Percentiles rank a stretch among this genome's conserved stretches.
These are phyloP conservation scores for Trichophyton mentagrophytes DNA, from an alignment of 2,329 filamentous ascomycete species.

Conservation along the genomic window DNA sequence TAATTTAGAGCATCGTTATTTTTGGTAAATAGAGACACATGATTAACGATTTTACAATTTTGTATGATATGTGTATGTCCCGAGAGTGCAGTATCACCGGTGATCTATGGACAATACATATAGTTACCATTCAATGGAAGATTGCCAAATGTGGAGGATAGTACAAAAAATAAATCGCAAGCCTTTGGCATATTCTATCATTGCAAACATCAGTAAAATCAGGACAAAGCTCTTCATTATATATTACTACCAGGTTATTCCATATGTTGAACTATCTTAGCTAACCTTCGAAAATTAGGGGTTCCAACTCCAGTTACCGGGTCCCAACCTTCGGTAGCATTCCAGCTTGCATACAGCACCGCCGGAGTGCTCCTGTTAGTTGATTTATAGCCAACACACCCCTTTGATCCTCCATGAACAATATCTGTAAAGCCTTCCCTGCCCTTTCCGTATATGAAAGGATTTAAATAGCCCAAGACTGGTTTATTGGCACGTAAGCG, in stretches of 20 bases:
- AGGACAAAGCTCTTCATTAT: not conserved
- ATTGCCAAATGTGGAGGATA: too few relatives aligned
- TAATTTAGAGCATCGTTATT: not conserved
- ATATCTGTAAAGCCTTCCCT: conserved; percentile 39
- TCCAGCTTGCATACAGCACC: conserved; percentile 38
- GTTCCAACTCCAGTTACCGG: conserved; percentile 36
- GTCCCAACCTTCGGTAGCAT: conserved; percentile 40
- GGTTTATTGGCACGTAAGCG: conserved; percentile 43
- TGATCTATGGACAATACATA: too few relatives aligned
- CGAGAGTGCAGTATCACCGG: not conserved
- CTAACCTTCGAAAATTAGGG: conserved; percentile 17
- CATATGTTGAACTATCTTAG: not conserved
- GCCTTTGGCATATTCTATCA: not conserved
- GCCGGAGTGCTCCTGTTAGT: conserved; percentile 26
- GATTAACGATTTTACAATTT: not conserved
- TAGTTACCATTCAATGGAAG: too few relatives aligned
- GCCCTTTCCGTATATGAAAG: conserved; percentile 44
- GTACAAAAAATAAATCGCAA: not conserved
- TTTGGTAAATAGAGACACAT: not conserved
- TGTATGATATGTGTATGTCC: not conserved
- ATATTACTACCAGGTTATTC: not conserved
- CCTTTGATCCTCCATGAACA: conserved; percentile 33
- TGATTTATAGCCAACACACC: conserved; percentile 32
- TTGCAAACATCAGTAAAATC: too few relatives aligned
- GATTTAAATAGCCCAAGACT: conserved; percentile 48